Evolutionary conservation across 345 rosid species (phyloP).

Genomic region (Citrus hindsii): DNA sequence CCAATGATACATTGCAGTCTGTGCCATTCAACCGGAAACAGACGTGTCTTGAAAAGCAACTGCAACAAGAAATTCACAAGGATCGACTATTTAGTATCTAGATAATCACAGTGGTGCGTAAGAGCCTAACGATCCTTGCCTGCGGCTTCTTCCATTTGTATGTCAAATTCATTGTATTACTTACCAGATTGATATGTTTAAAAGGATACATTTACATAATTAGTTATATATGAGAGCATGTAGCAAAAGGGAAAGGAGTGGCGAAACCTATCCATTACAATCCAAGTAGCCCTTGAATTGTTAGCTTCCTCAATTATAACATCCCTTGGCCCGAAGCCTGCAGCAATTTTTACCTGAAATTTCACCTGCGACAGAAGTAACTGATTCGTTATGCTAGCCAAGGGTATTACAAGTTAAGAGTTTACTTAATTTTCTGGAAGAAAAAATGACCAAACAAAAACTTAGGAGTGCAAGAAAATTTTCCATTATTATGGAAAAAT

Average conservation of each 20-base stretch:
- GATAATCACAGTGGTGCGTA: too few relatives aligned
- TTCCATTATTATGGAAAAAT: not conserved
- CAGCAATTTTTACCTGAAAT: conserved; percentile 35
- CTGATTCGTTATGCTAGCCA: not conserved
- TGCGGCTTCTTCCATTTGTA: too few relatives aligned
- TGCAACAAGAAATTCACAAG: conserved; percentile 5
- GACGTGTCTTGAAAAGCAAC: conserved; percentile 29
- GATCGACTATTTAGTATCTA: not conserved
- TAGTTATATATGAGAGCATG: not conserved
- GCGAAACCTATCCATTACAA: conserved; percentile 32
- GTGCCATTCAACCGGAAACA: conserved; percentile 30
- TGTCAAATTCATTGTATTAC: not conserved
- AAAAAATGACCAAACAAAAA: too few relatives aligned
- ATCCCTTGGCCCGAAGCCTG: conserved; percentile 31
- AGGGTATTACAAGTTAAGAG: not conserved
- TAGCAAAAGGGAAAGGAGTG: not conserved
- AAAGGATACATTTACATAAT: not conserved
- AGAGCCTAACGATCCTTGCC: too few relatives aligned
- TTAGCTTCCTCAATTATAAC: conserved; percentile 33
- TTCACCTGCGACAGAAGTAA: conserved; percentile 28
- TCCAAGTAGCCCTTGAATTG: conserved; percentile 32
- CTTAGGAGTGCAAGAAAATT: too few relatives aligned
- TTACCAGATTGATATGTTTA: not conserved
- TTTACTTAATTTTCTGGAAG: not conserved
- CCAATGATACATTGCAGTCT: conserved; percentile 25